These are phyloP conservation scores for Geotrichum restrictum DNA, from an alignment of 1,139 yeast genomes.

Conservation along the genomic window DNA sequence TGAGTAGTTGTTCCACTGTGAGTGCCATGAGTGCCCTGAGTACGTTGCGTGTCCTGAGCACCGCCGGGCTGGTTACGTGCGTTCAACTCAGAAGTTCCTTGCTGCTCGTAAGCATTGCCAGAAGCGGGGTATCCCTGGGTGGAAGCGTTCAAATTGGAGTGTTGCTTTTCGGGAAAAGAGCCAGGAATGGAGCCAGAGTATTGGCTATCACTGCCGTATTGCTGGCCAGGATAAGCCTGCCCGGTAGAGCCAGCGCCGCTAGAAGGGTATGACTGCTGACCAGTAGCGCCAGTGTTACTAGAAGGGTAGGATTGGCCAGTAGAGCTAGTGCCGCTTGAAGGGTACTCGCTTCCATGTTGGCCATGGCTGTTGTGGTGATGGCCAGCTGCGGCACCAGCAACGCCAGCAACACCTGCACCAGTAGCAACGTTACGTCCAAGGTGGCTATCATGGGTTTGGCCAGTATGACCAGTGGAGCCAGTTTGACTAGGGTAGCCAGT, in stretches of 20 bases:
- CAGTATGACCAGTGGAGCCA: conserved; percentile 8
- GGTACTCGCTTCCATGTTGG: conserved; percentile 1
- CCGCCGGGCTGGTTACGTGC: not conserved
- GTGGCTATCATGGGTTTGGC: not conserved
- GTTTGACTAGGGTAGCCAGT: conserved; percentile 3
- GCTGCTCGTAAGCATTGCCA: not conserved
- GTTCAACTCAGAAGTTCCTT: not conserved
- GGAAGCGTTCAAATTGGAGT: not conserved
- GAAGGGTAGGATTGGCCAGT: not conserved
- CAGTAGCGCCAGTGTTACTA: not conserved
- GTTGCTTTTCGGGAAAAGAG: conserved; percentile 8
- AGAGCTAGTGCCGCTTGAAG: conserved; percentile 7
- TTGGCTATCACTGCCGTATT: conserved; percentile 9
- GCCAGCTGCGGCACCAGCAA: conserved; percentile 16
- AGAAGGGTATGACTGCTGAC: not conserved
- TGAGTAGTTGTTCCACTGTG: conserved; percentile 1
- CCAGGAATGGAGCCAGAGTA: conserved; percentile 16
- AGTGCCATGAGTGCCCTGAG: conserved; percentile 16
- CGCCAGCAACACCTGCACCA: conserved; percentile 18
- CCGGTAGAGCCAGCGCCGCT: not conserved
- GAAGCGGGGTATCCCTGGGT: not conserved
- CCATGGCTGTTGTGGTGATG: not conserved
- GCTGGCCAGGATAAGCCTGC: not conserved
- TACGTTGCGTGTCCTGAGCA: not conserved
- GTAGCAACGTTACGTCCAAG: conserved; percentile 1